Base-by-base conservation (phyloP, 2,329 filamentous ascomycete species). In the Verruconis gallopava region DNA sequence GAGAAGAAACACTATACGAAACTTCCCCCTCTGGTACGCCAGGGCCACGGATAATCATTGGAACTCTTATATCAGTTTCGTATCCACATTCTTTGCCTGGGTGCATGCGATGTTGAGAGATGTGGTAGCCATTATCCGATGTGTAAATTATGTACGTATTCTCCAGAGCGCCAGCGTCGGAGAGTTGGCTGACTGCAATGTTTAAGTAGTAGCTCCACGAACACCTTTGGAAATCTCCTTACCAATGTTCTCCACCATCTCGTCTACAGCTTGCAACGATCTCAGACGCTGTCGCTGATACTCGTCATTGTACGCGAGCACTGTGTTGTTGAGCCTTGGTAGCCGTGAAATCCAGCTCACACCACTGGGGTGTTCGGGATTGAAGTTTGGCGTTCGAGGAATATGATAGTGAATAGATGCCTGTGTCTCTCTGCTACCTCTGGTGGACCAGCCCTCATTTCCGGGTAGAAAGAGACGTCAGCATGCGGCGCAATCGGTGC, bases 401-500 rank as follows among this genome's bases (percentile, higher is more conserved):
- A 81, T 69, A 15, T 63, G 69, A 0, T 64, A 68, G 21, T 54
- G 52, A 84, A 85, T 0, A 83, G 64, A 51, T 79, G 57, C 30
- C 67, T 62, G 47, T 85, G 79, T 35, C 77, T 65, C 32, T 73
- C 61, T 0, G 76, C 68, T 0, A 77, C 68, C 13, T 79, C 64
- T 0, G 77, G 76, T 0, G 65, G 63, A 55, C 38, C 6, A 46
- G 47, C 6, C 51, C 47, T 47, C 37, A 47, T 48, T 2, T 49
- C 47, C 11, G 54, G 68, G 65, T 38, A 11, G 5, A 38, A 15
- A 5, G 21, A 5, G 13, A 19, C 6, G 37, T 38, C 20, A 15
- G 69, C 68, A 50, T 85, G 81, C 1, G 81, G 80, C 0, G 74
- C 78, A 4, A 79, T 68, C 0, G 80, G 80, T 0, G 79, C 74